Percentiles rank a stretch among this genome's conserved stretches.
phyloP scores from a whole-genome alignment of 1,139 yeast genomes.

The Groenewaldozyma auringiensis region DNA sequence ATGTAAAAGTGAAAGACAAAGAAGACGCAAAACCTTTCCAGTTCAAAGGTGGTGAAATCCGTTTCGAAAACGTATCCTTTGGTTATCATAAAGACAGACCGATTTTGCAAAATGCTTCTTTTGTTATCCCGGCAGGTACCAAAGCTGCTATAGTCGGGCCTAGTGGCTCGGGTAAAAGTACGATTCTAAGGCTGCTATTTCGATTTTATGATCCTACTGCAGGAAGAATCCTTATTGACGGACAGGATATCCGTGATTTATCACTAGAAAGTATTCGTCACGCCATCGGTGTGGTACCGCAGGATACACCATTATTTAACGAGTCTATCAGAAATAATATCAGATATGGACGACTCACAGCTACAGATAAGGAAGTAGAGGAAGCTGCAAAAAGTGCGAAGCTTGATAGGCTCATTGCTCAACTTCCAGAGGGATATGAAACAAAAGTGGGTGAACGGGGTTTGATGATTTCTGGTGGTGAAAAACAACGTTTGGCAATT shows the following conservation, averaged over 20 bases:
- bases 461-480: constrained; percentile 98
- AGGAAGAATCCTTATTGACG: constrained; percentile 80
- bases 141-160: constrained; percentile 95
- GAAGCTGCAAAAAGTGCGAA: constrained; percentile 63
- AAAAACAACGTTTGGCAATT: constrained; percentile 90
- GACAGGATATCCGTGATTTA: constrained; percentile 75
- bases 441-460: constrained; percentile 98
- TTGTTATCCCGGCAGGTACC: constrained; percentile 83
- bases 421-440: constrained; percentile 73
- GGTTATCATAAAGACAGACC: constrained; percentile 88
- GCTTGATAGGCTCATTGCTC: constrained; percentile 52
- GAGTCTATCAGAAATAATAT: constrained; percentile 84
- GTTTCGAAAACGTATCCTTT: constrained; percentile 85
- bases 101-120: constrained; percentile 71
- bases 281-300: constrained; percentile 90
- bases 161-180: constrained; percentile 92
- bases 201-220: constrained; percentile 77
- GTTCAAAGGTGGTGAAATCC: constrained; percentile 59
- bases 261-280: constrained; percentile 67
- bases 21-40: constrained; percentile 55
- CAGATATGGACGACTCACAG: constrained; percentile 72
- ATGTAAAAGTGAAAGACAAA: constrained; percentile 55
- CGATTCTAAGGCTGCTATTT: constrained; percentile 74
- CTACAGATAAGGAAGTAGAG: constrained; percentile 64
- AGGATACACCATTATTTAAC: constrained; percentile 92